These are phyloP conservation scores for Chondrostereum purpureum DNA, from an alignment of 1,284 basidiomycete genomes.

Conservation along the genomic window DNA sequence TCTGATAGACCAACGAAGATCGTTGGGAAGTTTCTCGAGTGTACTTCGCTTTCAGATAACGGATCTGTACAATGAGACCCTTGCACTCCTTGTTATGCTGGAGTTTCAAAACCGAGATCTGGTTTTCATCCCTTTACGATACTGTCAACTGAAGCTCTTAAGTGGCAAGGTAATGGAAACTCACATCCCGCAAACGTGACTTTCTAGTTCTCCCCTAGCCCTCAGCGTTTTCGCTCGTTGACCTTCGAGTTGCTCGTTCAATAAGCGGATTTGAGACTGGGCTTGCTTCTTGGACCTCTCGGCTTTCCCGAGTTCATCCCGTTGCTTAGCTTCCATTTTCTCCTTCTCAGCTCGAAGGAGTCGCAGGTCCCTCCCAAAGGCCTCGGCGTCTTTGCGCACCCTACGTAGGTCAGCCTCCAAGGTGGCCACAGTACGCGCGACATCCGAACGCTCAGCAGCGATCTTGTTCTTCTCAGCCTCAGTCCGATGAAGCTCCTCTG, in stretches of 20 bases:
- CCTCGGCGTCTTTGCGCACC: conserved; percentile 66
- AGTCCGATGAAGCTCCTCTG: conserved; percentile 53
- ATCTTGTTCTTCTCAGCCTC: conserved; percentile 56
- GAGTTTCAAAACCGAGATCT: conserved; percentile 48
- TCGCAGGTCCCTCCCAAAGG: conserved; percentile 69
- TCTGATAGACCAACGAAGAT: conserved; percentile 80
- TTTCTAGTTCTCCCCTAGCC: conserved; percentile 38
- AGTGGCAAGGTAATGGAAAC: conserved; percentile 21
- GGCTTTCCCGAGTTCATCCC: conserved; percentile 42
- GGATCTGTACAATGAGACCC: conserved; percentile 82
- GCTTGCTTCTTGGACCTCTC: conserved; percentile 61
- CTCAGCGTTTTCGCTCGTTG: conserved; percentile 43
- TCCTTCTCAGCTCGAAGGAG: conserved; percentile 61
- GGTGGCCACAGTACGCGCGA: conserved; percentile 50
- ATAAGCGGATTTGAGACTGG: conserved; percentile 54
- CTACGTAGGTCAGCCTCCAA: conserved; percentile 67
- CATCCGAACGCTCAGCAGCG: conserved; percentile 55
- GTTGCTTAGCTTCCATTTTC: conserved; percentile 45
- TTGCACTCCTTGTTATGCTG: conserved; percentile 84
- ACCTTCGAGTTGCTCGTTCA: conserved; percentile 63
- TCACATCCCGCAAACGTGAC: conserved; percentile 52
- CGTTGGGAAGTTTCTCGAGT: conserved; percentile 81
- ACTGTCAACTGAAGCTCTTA: too few species aligned
- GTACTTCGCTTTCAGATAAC: conserved; percentile 89
- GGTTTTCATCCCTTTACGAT: conserved; percentile 39